Evolutionary conservation across 805 yeast genomes (phyloP), one percentile per base, ranked within the genome.

Genomic region (Cyberlindnera sargentensis): DNA sequence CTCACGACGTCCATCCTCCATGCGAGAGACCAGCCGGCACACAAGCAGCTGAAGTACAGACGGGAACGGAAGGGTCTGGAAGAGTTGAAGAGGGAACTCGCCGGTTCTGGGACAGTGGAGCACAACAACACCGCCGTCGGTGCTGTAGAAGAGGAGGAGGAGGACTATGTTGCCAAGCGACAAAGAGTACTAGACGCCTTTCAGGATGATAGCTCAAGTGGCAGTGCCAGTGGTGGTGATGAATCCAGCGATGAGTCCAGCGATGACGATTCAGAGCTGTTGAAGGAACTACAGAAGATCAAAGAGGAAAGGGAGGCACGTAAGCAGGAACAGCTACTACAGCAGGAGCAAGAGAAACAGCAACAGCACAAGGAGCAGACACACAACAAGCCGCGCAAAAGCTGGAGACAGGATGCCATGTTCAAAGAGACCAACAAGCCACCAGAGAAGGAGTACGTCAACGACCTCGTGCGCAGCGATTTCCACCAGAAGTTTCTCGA

Each of bases 1-100:
- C 52, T 60, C 46, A 60, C 63, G 4, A 75, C 82, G 0, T 52
- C 72, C 3, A 77, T 74, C 8, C 64, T 66, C 26, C 84, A 80
- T 52, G 67, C 78, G 8, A 64, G 82, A 39, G 63, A 71, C 37
- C 62, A 75, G 8, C 80, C 84, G 0, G 78, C 77, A 1, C 82
- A 81, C 45, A 68, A 66, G 31, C 67, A 67, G 58, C 55, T 81
- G 42, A 80, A 81, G 52, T 71, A 56, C 43, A 58, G 83, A 37
- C 61, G 56, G 23, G 50, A 50, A 8, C 46, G 43, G 34, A 47
- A 36, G 15, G 54, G 53, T 35, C 47, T 51, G 6, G 40, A 42
- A 9, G 59, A 57, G 42, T 42, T 52, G 34, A 52, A 48, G 27
- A 39, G 15, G 44, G 56, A 39, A 39, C 37, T 52, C 27, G 15